Conservation (phyloP, 2,329 filamentous ascomycete genomes). For the Neopestalotiopsis clavispora region DNA sequence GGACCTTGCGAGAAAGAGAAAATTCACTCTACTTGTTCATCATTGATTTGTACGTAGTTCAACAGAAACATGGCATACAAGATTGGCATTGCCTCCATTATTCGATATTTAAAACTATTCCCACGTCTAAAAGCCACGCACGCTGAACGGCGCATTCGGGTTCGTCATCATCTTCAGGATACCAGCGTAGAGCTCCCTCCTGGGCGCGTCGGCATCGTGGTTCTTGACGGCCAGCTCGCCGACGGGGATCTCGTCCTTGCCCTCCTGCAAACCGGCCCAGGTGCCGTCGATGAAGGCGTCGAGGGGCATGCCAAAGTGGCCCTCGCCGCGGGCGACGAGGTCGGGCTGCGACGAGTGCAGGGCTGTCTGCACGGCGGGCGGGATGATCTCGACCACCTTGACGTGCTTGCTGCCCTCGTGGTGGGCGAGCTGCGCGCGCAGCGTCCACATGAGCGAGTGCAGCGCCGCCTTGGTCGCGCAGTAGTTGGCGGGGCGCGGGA, state of each 20-base stretch:
- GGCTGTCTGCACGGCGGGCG: conserved; percentile 53
- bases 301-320: conserved; percentile 42
- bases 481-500: conserved; percentile 53
- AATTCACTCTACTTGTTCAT: no score
- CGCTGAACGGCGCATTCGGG: conserved; percentile 3
- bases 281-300: conserved; percentile 49
- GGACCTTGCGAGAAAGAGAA: no score
- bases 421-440: conserved; percentile 46
- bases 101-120: background rate
- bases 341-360: conserved; percentile 48
- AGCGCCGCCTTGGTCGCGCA: conserved; percentile 59
- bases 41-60: background rate
- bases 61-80: background rate
- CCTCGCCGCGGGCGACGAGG: conserved; percentile 36
- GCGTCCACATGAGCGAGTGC: conserved; percentile 49
- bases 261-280: conserved; percentile 45
- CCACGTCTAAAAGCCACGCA: background rate
- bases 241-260: conserved; percentile 43
- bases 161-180: background rate
- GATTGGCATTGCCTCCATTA: no score
- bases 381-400: conserved; percentile 53
- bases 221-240: conserved; percentile 17
- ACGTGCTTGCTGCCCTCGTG: conserved; percentile 34
- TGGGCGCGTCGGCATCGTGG: background rate
- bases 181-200: background rate